Base-by-base conservation (phyloP, 805 yeast species). In the Starmerella sirachaensis region DNA sequence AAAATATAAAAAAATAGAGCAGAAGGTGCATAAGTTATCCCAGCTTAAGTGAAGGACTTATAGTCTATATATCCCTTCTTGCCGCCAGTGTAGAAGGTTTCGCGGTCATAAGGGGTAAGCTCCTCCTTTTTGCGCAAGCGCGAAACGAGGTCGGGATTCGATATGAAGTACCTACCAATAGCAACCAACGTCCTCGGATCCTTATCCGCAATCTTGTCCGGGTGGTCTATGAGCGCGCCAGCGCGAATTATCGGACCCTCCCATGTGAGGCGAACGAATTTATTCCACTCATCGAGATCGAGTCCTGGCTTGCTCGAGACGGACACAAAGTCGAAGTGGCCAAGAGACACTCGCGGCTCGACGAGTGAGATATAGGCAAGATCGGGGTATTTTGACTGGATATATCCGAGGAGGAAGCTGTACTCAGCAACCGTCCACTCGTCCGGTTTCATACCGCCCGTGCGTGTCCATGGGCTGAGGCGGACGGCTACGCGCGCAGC, bases 131-230 rank as follows among this genome's bases (percentile, higher is more conserved):
- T 54, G 42, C 60, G 55, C 28, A 73, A 38, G 42, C 74, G 58
- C n/a, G 56, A 48, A 14, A 64, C 66, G 23, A 74, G 51, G 49
- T 74, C 79, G 1, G 79, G 78, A 56, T 73, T 74, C 21, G 75
- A 55, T 33, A 69, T 64, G 53, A 63, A 72, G 40, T 55, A 59
- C 43, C 77, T 63, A 21, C 76, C 76, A 42, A 61, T 53, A 1
- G 63, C 70, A 23, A 65, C 47, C 28, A 62, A 26, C 8, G 46
- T 36, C 28, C 41, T 49, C 27, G 60, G 58, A 17, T 59, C 55
- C 21, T 56, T 55, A 13, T 49, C 45, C 2, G 31, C 35, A 19
- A 35, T 29, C 11, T 19, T n/a, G 8, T 22, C 26, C 4, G 31
- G 38, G 14, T 39, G 35, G 14, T 18, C 28, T 12, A 33, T 20